Base-by-base conservation (phyloP, 192 early-diverging fungal species). In the Backusella sp. region DNA sequence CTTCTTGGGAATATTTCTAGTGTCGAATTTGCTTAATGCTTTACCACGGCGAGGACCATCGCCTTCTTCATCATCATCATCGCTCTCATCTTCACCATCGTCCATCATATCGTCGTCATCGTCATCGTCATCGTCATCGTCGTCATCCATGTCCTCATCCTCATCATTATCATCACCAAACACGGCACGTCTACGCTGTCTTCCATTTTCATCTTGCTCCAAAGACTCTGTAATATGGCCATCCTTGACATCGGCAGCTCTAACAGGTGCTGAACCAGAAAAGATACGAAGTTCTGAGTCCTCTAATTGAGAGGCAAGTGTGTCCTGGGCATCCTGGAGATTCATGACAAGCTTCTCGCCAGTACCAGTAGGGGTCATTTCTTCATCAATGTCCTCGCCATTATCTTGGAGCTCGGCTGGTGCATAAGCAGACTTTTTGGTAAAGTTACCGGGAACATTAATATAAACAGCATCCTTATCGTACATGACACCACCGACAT, bases 401-500 rank as follows among this genome's bases (percentile, higher is more conserved):
- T 80, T 82, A 49, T 81, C 85, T 7, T 75, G 73, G n/a, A 70
- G 66, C 23, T 88, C 84, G 56, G 79, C 49, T n/a, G 77, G 72
- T n/a, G 73, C 77, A 53, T 82, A 73, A 8, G 86, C 84, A 15
- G 80, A 84, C 77, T 87, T 84, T 75, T 90, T 88, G 34, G 90
- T 91, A 76, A 94, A 94, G 41, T 88, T 86, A 44, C 96, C 97
- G 34, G 94, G 94, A 23, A 99, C 92, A 71, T 97, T 95, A 78
- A 99, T 97, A 78, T 99, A 99, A 26, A 99, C 95, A 6, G 97
- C 98, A 86, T 99, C 98, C 84, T 96, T 98, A 83, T 99, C 98
- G 85, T 98, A 98, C 90, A 98, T 91, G 71, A 99, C 94, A 65
- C 98, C 98, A 76, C 95, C 96, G 32, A 99, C 95, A 77, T 97